Evolutionary conservation across 306 rosid species (phyloP), one percentile per base, ranked within the genome.

Genomic region (Fagus crenata): DNA sequence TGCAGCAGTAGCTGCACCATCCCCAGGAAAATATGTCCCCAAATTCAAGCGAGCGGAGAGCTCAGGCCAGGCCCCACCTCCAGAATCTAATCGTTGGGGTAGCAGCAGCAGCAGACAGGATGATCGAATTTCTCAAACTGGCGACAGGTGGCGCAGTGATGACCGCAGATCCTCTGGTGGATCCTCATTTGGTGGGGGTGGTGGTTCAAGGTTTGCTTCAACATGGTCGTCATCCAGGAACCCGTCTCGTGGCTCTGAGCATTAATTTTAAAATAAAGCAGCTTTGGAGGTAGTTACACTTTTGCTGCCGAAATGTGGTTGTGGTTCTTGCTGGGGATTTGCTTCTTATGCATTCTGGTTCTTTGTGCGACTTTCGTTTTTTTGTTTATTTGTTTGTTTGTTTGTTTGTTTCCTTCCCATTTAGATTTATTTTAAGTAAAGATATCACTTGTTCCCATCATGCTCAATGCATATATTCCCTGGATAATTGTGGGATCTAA

Each of bases 211-310:
- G 78, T 72, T 35, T 7, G 33, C n/a, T 11, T 60, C 96, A 3
- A 63, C 93, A 2, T 92, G 98, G 99, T 85, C 98, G 15, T 88
- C 93, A 33, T 88, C 99, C 60, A 88, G 89, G 87, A 77, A 28
- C 53, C 78, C 82, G 5, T 56, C 86, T 2, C 86, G 84, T 12
- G 75, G 84, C n/a, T 54, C 75, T 0, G 85, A 87, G 46, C 92
- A 84, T 69, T 89, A 86, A 87, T 77, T 17, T 37, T 39, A 17
- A 65, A 17, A 17, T 65, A 6, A 63, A 35, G 69, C 69, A 49
- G 49, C 49, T 33, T 61, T 61, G 68, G 68, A 14, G 69, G 43
- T 35, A 65, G 32, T 37, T 37, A 17, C 49, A 28, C 13, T 2
- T 65, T 65, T 65, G 49, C 46, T 65, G 71, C 49, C 32, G 11